Evolutionary conservation across 2,329 filamentous ascomycete genomes (phyloP).

Genomic region (Dactylonectria estremocensis): DNA sequence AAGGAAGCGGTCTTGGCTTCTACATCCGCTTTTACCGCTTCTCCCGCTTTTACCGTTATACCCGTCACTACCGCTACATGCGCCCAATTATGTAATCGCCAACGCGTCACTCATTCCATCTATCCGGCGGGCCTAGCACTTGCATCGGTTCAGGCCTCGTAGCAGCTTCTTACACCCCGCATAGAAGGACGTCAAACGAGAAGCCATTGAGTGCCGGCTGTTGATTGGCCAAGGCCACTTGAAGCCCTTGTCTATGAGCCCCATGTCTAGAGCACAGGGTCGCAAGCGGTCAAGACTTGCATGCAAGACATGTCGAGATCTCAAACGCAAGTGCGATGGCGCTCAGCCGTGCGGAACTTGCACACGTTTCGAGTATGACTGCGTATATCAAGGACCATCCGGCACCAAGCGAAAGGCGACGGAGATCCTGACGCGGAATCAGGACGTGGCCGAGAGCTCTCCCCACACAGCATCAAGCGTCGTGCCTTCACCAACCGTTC

Average conservation of each 20-base stretch:
- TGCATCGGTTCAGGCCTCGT: background rate
- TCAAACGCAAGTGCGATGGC: slow-evolving; percentile 71
- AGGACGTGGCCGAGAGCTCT: background rate
- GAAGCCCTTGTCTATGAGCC: background rate
- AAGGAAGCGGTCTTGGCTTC: background rate
- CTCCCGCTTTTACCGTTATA: slow-evolving; percentile 32
- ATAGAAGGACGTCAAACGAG: background rate
- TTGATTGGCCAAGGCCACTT: background rate
- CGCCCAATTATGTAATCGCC: background rate
- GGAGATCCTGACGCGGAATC: background rate
- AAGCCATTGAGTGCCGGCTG: background rate
- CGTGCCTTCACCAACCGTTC: background rate
- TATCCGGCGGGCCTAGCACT: too few relatives aligned
- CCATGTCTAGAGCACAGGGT: slow-evolving; percentile 40
- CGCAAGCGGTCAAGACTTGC: slow-evolving; percentile 60
- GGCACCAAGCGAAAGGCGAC: slow-evolving; percentile 32
- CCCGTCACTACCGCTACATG: slow-evolving; percentile 23
- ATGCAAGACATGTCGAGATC: slow-evolving; percentile 67
- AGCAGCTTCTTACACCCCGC: background rate
- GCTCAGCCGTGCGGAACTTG: slow-evolving; percentile 68
- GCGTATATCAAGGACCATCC: slow-evolving; percentile 59
- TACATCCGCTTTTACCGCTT: slow-evolving; percentile 10
- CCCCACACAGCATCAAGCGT: slow-evolving; percentile 8
- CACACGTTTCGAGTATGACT: slow-evolving; percentile 67
- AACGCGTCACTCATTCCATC: background rate